Percentiles rank a stretch among this genome's conserved stretches.
Evolutionary conservation across 2,329 filamentous ascomycete genomes (phyloP).

Genomic region (Calycina herbarum): DNA sequence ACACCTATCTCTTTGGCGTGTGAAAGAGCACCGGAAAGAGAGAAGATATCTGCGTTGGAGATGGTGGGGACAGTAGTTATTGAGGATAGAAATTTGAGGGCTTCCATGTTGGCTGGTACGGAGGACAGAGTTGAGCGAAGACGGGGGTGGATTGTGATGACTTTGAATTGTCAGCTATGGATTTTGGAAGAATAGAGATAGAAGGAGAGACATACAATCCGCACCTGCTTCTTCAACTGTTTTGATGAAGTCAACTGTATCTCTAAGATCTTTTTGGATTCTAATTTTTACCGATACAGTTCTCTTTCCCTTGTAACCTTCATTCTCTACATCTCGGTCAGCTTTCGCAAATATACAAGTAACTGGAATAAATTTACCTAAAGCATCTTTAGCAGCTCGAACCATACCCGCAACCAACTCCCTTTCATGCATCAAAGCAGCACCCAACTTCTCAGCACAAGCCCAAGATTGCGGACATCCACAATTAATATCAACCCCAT

Average conservation of each 20-base stretch:
- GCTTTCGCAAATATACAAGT: not conserved
- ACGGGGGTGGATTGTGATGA: constrained; percentile 70
- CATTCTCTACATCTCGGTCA: constrained; percentile 25
- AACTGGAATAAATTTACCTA: constrained; percentile 35
- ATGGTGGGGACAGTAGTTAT: constrained; percentile 59
- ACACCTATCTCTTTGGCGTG: constrained; percentile 46
- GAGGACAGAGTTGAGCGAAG: constrained; percentile 60
- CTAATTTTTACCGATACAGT: constrained; percentile 70
- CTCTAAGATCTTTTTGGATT: constrained; percentile 62
- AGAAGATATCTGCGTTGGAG: constrained; percentile 69
- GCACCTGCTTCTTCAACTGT: constrained; percentile 59
- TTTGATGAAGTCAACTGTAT: constrained; percentile 60
- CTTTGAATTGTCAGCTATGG: constrained; percentile 46
- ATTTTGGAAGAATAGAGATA: no score
- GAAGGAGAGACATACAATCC: not conserved
- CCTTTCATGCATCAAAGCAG: constrained; percentile 66
- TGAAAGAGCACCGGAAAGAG: constrained; percentile 40
- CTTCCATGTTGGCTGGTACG: constrained; percentile 60
- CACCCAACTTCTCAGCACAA: constrained; percentile 65
- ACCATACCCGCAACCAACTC: constrained; percentile 68
- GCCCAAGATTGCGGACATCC: constrained; percentile 75
- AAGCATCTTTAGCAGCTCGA: constrained; percentile 51
- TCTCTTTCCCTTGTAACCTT: constrained; percentile 52
- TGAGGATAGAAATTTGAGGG: constrained; percentile 50
- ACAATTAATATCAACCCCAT: constrained; percentile 70